Conservation (phyloP, 2,329 filamentous ascomycete genomes). For the Didymella exigua region DNA sequence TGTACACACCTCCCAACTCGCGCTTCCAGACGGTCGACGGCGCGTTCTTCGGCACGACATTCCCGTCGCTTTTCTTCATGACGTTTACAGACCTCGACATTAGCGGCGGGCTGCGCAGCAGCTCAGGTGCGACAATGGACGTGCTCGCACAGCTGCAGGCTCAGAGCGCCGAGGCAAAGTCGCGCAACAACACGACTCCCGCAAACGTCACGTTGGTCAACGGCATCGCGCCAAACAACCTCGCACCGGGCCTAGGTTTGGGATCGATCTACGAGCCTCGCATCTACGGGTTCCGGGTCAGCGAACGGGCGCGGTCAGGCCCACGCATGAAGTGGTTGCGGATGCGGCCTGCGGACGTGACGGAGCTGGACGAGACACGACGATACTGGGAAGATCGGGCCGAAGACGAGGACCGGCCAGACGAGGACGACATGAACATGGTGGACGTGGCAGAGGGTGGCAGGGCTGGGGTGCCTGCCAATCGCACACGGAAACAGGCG, state of each 20-base stretch:
- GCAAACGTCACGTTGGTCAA: conserved; percentile 65
- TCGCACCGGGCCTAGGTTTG: conserved; percentile 82
- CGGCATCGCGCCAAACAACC: conserved; percentile 83
- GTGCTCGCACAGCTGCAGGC: conserved; percentile 45
- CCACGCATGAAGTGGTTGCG: conserved; percentile 97
- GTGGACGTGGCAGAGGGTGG: conserved; percentile 44
- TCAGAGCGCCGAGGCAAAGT: conserved; percentile 42
- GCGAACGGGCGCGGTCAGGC: conserved; percentile 84
- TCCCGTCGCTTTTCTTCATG: conserved; percentile 96
- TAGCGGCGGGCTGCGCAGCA: conserved; percentile 69
- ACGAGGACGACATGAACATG: conserved; percentile 49
- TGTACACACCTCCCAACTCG: conserved; percentile 96
- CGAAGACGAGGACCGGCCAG: conserved; percentile 51
- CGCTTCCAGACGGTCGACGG: conserved; percentile 97
- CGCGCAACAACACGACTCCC: conserved; percentile 42
- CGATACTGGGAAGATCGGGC: conserved; percentile 51
- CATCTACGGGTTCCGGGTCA: conserved; percentile 96
- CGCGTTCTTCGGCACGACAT: conserved; percentile 97
- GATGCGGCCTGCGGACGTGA: conserved; percentile 78
- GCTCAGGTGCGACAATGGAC: conserved; percentile 41
- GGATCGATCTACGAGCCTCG: conserved; percentile 90
- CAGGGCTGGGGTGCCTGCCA: conserved; percentile 30
- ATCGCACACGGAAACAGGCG: conserved; percentile 47
- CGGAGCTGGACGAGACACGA: conserved; percentile 77
- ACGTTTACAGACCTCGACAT: conserved; percentile 97